Percentiles rank a stretch among this genome's conserved stretches.
Conservation (phyloP, 1,139 yeast species). For the Yamadazyma oceani region DNA sequence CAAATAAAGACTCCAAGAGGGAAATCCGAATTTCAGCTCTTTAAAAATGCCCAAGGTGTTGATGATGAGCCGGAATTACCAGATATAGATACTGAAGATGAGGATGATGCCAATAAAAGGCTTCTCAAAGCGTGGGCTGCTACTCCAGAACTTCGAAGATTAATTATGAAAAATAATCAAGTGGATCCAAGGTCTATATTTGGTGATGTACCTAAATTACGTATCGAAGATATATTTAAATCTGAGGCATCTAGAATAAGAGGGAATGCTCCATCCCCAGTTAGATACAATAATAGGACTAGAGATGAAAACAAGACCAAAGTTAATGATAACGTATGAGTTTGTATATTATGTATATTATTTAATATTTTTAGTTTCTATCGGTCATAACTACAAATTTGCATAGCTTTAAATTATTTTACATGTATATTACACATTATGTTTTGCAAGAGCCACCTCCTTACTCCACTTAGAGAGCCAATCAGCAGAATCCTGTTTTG, state of each 20-base stretch:
- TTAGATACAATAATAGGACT: conserved; percentile 27
- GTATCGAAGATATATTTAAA: conserved; percentile 69
- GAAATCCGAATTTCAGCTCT: conserved; percentile 6
- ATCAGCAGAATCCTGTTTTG: conserved; percentile 59
- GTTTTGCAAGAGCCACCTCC: conserved; percentile 54
- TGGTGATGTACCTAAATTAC: conserved; percentile 72
- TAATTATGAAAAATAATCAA: conserved; percentile 55
- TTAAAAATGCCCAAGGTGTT: conserved; percentile 12
- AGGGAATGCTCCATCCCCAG: conserved; percentile 56
- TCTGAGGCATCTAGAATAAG: conserved; percentile 47
- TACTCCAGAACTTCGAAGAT: conserved; percentile 56
- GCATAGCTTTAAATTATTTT: conserved; percentile 18
- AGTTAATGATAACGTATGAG: background rate
- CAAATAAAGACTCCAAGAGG: conserved; percentile 9
- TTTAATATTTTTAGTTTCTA: conserved; percentile 4
- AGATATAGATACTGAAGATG: conserved; percentile 56
- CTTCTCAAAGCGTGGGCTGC: conserved; percentile 73
- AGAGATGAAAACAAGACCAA: background rate
- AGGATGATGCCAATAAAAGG: conserved; percentile 44
- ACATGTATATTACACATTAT: conserved; percentile 25
- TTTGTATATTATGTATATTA: conserved; percentile 26
- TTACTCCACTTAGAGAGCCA: conserved; percentile 76
- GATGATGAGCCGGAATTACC: conserved; percentile 30
- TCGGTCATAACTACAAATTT: no score
- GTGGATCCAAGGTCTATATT: conserved; percentile 73